Percentiles rank a stretch among this genome's conserved stretches.
phyloP scores from a whole-genome alignment of 805 yeast species.

The Candida incommunis region DNA sequence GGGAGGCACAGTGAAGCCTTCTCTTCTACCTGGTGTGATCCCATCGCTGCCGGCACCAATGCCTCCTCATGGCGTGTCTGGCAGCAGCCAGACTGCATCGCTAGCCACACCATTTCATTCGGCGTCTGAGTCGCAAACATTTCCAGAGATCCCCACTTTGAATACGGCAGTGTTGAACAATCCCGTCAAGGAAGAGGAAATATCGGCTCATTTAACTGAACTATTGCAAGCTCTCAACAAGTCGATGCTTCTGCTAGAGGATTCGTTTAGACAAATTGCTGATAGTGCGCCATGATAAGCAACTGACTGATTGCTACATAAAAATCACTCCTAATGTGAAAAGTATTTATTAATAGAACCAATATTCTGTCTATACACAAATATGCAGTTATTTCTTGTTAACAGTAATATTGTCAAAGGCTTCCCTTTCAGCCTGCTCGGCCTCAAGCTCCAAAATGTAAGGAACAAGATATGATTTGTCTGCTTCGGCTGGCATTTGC shows the following conservation, averaged over 20 bases:
- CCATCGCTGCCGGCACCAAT: slow-evolving; percentile 5
- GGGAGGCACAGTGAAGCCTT: slow-evolving; percentile 3
- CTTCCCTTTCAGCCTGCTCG: slow-evolving; percentile 75
- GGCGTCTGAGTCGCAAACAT: slow-evolving; percentile 8
- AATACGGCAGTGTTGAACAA: slow-evolving; percentile 24
- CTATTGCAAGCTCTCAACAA: slow-evolving; percentile 19
- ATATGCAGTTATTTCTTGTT: slow-evolving; percentile 8
- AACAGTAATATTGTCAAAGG: slow-evolving; percentile 56
- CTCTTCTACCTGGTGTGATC: slow-evolving; percentile 3
- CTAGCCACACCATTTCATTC: slow-evolving; percentile 3
- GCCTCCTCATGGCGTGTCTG: slow-evolving; percentile 2
- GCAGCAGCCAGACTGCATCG: slow-evolving; percentile 1
- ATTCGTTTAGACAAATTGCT: background rate
- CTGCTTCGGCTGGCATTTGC: slow-evolving; percentile 62
- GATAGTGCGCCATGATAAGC: too few relatives aligned
- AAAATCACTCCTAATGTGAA: too few relatives aligned
- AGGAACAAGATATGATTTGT: slow-evolving; percentile 56
- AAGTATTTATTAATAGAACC: background rate
- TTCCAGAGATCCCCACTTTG: slow-evolving; percentile 20
- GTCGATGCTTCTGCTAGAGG: slow-evolving; percentile 6
- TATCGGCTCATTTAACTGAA: slow-evolving; percentile 19
- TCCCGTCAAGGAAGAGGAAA: slow-evolving; percentile 20
- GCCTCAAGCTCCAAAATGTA: slow-evolving; percentile 89
- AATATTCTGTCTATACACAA: background rate
- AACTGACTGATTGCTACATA: too few relatives aligned